phyloP scores from a whole-genome alignment of 805 yeast genomes.

The Naumovozyma dairenensis region DNA sequence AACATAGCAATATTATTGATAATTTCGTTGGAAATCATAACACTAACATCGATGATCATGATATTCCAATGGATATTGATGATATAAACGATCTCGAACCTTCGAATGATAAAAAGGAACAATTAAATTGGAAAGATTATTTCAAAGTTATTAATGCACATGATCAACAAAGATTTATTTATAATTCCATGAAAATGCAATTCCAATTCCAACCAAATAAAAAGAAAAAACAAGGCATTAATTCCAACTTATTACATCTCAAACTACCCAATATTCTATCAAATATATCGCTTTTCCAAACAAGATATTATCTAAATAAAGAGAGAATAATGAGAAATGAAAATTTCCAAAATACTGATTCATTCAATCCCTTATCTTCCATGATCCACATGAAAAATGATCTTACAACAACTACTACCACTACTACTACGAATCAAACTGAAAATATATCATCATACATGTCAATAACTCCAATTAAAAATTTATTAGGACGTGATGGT shows the following conservation, averaged over 20 bases:
- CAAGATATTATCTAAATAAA: conserved; percentile 51
- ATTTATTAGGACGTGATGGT: conserved; percentile 78
- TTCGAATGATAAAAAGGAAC: conserved; percentile 8
- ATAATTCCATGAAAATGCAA: conserved; percentile 53
- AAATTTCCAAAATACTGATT: conserved; percentile 41
- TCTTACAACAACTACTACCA: conserved; percentile 5
- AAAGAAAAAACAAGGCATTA: conserved; percentile 8
- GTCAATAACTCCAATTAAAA: conserved; percentile 64
- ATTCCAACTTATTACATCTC: conserved; percentile 4
- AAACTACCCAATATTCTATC: conserved; percentile 21
- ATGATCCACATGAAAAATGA: conserved; percentile 19
- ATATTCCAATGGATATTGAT: not conserved
- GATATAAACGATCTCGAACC: conserved; percentile 1
- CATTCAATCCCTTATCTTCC: conserved; percentile 29
- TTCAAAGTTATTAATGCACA: conserved; percentile 56
- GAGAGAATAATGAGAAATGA: conserved; percentile 74
- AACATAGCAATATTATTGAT: not conserved
- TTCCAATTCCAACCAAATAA: conserved; percentile 33
- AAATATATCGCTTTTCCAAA: conserved; percentile 36
- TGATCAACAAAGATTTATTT: conserved; percentile 54
- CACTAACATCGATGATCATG: not conserved
- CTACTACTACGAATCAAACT: conserved; percentile 4
- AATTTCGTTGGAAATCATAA: not conserved
- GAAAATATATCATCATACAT: conserved; percentile 11
- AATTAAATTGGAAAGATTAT: conserved; percentile 61